phyloP scores from a whole-genome alignment of 1,139 yeast species.

The Nematodospora anomalae region DNA sequence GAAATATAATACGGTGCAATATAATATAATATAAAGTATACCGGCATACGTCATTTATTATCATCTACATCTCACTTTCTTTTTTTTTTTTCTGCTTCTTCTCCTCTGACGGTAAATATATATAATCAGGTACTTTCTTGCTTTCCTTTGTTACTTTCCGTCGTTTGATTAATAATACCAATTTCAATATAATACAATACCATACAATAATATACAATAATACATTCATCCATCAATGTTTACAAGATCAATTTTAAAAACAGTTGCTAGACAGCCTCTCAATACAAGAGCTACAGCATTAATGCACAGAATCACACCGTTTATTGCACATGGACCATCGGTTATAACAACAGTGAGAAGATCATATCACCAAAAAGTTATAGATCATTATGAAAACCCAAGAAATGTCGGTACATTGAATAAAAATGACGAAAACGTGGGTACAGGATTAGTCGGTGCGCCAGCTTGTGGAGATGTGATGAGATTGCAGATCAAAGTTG shows the following conservation, averaged over 20 bases:
- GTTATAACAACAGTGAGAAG: constrained; percentile 20
- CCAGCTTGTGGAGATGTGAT: constrained; percentile 99
- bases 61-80: no score
- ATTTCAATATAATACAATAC: no score
- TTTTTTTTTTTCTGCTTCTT: no score
- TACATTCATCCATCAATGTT: no score
- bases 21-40: no score
- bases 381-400: constrained; percentile 95
- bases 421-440: constrained; percentile 76
- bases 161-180: no score
- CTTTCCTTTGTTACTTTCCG: no score
- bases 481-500: constrained; percentile 93
- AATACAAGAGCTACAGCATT: not conserved
- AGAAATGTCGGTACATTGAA: constrained; percentile 94
- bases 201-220: no score
- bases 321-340: not conserved
- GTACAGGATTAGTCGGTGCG: constrained; percentile 97
- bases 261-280: constrained; percentile 9
- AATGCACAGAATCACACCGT: not conserved
- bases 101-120: no score
- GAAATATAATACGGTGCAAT: no score
- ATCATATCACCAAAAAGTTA: constrained; percentile 68
- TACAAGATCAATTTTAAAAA: constrained; percentile 25
- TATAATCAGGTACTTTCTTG: no score
- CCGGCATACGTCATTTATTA: no score